A percentile compares a stretch with the other conserved stretches of the same genome.
Evolutionary conservation across 345 rosid genomes (phyloP).

Genomic region (Sonneratia caseolaris): DNA sequence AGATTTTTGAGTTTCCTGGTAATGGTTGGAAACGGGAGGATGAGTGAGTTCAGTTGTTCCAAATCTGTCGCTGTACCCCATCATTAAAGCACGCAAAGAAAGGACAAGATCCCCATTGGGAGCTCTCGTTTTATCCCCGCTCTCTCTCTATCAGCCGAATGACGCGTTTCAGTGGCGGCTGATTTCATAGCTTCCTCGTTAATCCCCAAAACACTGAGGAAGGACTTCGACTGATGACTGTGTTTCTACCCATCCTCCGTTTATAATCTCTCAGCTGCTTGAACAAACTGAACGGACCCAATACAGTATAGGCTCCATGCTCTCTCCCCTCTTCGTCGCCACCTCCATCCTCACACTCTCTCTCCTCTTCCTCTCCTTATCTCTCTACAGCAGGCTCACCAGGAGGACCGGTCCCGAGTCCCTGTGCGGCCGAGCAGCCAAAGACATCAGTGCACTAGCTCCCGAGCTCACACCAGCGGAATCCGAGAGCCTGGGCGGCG

Average conservation of each 20-base stretch:
- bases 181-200: neutral
- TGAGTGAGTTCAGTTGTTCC: neutral
- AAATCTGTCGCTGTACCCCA: neutral
- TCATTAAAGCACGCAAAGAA: neutral
- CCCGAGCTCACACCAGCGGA: conserved; percentile 1
- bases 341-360: conserved; percentile 28
- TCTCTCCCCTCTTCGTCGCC: conserved; percentile 16
- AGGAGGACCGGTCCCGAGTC: conserved; percentile 6
- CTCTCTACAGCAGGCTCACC: conserved; percentile 25
- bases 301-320: neutral
- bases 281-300: neutral
- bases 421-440: conserved; percentile 18
- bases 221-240: neutral
- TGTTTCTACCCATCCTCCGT: neutral
- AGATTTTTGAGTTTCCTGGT: neutral
- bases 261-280: neutral
- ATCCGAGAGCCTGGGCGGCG: conserved; percentile 8
- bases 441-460: neutral
- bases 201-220: neutral
- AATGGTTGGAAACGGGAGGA: neutral
- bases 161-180: conserved; percentile 9
- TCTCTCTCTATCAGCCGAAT: neutral
- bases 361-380: conserved; percentile 20
- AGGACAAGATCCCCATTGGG: neutral
- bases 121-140: neutral